Evolutionary conservation across 2,329 filamentous ascomycete species (phyloP).

Genomic region (Ascochyta viciae-villosae): DNA sequence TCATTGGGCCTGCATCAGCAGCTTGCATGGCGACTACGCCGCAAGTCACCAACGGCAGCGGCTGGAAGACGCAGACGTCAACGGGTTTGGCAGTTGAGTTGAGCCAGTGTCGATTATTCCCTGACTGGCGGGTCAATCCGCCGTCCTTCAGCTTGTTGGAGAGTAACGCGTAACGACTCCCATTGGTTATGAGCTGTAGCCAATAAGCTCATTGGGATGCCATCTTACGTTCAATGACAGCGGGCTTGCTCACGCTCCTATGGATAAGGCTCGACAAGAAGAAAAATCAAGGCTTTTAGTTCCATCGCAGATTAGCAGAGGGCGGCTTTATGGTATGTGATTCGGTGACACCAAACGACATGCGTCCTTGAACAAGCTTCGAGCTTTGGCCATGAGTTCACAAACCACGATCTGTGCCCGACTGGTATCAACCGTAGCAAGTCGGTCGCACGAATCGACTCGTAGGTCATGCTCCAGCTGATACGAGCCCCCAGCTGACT

Average conservation of each 20-base stretch:
- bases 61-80: slow-evolving; percentile 15
- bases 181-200: slow-evolving; percentile 7
- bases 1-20: slow-evolving; percentile 10
- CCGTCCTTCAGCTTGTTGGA: slow-evolving; percentile 11
- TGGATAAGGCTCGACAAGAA: background rate
- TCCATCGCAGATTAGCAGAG: slow-evolving; percentile 1
- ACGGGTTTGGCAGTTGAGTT: slow-evolving; percentile 12
- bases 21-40: slow-evolving; percentile 12
- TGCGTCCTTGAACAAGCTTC: background rate
- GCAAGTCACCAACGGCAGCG: slow-evolving; percentile 15
- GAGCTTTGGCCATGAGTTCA: slow-evolving; percentile 17
- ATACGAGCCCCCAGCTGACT: slow-evolving; percentile 11
- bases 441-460: slow-evolving; percentile 1
- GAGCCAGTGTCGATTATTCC: slow-evolving; percentile 15
- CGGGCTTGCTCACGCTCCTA: background rate
- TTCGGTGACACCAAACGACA: slow-evolving; percentile 9
- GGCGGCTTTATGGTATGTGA: slow-evolving; percentile 5
- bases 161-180: background rate
- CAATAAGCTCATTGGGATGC: slow-evolving; percentile 3
- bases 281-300: slow-evolving; percentile 1
- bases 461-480: slow-evolving; percentile 11
- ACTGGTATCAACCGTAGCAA: background rate
- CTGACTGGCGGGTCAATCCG: slow-evolving; percentile 13
- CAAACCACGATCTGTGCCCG: background rate
- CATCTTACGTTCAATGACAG: slow-evolving; percentile 5